Percentiles rank a stretch among this genome's conserved stretches.
phyloP scores from a whole-genome alignment of 331 rosid genomes.

The Dryas integrifolia region DNA sequence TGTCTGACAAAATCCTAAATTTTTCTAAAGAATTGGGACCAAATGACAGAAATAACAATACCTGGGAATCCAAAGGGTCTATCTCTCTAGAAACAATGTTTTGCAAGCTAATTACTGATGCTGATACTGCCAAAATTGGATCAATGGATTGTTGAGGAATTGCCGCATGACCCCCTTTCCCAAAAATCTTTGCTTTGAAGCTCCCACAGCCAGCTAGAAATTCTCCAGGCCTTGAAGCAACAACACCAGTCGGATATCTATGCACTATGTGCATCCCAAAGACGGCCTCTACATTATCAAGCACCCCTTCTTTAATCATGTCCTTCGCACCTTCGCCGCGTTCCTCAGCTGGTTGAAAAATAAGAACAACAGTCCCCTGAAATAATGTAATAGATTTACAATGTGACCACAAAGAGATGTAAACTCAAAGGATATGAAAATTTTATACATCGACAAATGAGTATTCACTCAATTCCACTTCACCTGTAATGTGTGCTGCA shows the following conservation, averaged over 20 bases:
- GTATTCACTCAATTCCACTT: not conserved
- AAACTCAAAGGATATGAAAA: no score
- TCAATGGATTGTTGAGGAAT: slow-evolving; percentile 56
- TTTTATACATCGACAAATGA: no score
- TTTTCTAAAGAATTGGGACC: slow-evolving; percentile 1
- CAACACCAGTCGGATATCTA: slow-evolving; percentile 39
- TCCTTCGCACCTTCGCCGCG: slow-evolving; percentile 56
- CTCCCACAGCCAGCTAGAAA: slow-evolving; percentile 76
- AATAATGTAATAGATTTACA: not conserved
- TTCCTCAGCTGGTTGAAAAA: slow-evolving; percentile 71
- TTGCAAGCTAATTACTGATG: slow-evolving; percentile 58
- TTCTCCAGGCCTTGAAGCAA: slow-evolving; percentile 53
- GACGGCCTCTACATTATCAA: slow-evolving; percentile 56
- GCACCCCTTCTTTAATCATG: slow-evolving; percentile 58
- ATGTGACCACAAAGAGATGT: not conserved
- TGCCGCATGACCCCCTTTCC: slow-evolving; percentile 65
- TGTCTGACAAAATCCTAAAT: not conserved
- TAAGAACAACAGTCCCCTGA: slow-evolving; percentile 57
- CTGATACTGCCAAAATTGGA: slow-evolving; percentile 59
- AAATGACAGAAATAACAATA: slow-evolving; percentile 8
- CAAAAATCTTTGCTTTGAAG: slow-evolving; percentile 65
- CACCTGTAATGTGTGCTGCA: slow-evolving; percentile 39
- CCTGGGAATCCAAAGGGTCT: slow-evolving; percentile 68
- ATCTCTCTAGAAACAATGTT: slow-evolving; percentile 58
- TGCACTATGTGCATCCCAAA: slow-evolving; percentile 49